Conservation (phyloP, 495 filamentous ascomycete genomes). For the Lepraria neglecta region DNA sequence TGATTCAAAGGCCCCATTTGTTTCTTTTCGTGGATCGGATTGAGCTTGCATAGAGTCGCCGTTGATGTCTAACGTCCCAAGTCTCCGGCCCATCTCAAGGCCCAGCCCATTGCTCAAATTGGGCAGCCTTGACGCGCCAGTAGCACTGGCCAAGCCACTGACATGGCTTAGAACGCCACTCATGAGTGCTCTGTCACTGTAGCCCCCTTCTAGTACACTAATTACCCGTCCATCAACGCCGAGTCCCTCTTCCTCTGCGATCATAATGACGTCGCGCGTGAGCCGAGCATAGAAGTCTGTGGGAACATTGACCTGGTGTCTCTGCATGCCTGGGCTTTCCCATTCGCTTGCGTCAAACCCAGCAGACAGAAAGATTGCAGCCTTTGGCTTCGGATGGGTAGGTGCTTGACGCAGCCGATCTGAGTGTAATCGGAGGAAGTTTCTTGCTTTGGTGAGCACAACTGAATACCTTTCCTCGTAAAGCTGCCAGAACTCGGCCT, state of each 20-base stretch:
- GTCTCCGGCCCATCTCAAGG: constrained; percentile 49
- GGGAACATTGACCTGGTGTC: constrained; percentile 89
- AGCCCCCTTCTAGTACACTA: constrained; percentile 92
- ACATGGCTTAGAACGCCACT: constrained; percentile 86
- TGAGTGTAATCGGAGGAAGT: constrained; percentile 64
- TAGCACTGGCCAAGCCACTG: constrained; percentile 45
- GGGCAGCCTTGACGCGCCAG: constrained; percentile 25
- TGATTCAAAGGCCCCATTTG: constrained; percentile 46
- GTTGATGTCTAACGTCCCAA: constrained; percentile 27
- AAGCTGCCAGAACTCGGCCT: constrained; percentile 78
- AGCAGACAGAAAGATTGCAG: constrained; percentile 87
- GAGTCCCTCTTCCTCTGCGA: constrained; percentile 74
- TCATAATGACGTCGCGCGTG: constrained; percentile 70
- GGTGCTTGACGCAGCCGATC: constrained; percentile 49
- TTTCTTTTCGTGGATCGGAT: not conserved
- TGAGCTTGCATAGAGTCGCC: constrained; percentile 6
- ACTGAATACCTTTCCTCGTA: constrained; percentile 71
- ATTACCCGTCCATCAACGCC: constrained; percentile 77
- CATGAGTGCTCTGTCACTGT: constrained; percentile 82
- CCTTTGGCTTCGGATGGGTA: constrained; percentile 56
- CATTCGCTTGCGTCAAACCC: constrained; percentile 96
- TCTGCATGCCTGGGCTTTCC: constrained; percentile 87
- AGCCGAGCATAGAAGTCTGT: constrained; percentile 94
- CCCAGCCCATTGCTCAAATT: constrained; percentile 39
- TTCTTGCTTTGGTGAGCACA: constrained; percentile 71